Evolutionary conservation across 495 filamentous ascomycete species (phyloP).

Genomic region (Xeromyces bisporus): DNA sequence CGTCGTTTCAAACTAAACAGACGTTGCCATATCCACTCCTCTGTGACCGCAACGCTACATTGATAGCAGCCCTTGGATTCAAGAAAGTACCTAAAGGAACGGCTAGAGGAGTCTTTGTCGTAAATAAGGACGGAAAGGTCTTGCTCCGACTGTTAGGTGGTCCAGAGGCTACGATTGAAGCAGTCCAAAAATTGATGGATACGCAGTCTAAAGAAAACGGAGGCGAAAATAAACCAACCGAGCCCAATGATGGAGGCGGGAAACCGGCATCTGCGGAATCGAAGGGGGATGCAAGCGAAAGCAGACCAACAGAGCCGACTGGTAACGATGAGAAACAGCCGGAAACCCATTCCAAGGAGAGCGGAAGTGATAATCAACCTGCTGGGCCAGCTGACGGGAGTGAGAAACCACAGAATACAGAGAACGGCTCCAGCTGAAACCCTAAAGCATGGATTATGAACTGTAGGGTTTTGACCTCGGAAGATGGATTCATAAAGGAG

Average conservation of each 20-base stretch:
- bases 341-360: too few species aligned
- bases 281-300: not conserved
- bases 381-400: too few species aligned
- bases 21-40: conserved; percentile 76
- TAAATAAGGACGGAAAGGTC: conserved; percentile 50
- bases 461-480: too few species aligned
- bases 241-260: not conserved
- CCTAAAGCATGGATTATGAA: too few species aligned
- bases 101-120: conserved; percentile 66
- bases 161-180: conserved; percentile 33
- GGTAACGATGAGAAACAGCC: not conserved
- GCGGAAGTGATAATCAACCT: too few species aligned
- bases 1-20: conserved; percentile 77
- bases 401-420: too few species aligned
- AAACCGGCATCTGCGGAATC: too few species aligned
- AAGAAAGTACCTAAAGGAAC: conserved; percentile 67
- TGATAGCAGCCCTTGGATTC: conserved; percentile 60
- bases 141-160: conserved; percentile 25
- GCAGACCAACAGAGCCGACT: not conserved
- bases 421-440: too few species aligned
- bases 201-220: conserved; percentile 3
- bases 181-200: conserved; percentile 21
- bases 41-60: conserved; percentile 55
- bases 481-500: too few species aligned
- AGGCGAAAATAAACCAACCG: conserved; percentile 1